Evolutionary conservation across 2,329 filamentous ascomycete genomes (phyloP).

Genomic region (Fusarium brachygibbosum): DNA sequence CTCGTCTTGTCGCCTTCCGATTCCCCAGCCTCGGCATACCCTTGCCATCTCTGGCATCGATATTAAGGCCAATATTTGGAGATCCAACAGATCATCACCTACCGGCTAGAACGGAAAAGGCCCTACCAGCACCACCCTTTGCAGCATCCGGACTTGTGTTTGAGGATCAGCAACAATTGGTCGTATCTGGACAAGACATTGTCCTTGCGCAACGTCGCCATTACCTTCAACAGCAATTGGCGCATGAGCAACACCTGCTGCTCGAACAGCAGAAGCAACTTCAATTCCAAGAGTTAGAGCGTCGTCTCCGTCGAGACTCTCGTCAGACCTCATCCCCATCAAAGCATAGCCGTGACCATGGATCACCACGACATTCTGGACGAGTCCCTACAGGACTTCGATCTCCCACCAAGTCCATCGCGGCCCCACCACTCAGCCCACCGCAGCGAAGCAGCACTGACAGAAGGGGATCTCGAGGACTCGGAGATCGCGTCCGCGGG

Average conservation of each 20-base stretch:
- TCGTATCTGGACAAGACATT: slow-evolving; percentile 52
- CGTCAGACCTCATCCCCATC: slow-evolving; percentile 18
- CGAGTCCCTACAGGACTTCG: slow-evolving; percentile 69
- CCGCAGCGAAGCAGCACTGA: slow-evolving; percentile 54
- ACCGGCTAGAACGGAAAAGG: slow-evolving; percentile 41
- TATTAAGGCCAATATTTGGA: slow-evolving; percentile 37
- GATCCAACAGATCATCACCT: slow-evolving; percentile 23
- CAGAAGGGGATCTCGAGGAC: slow-evolving; percentile 58
- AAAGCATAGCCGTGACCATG: slow-evolving; percentile 44
- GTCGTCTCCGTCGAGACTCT: slow-evolving; percentile 34
- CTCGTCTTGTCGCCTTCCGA: slow-evolving; percentile 52
- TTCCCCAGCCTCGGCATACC: slow-evolving; percentile 56
- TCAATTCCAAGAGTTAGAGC: slow-evolving; percentile 39
- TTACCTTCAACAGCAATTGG: slow-evolving; percentile 40
- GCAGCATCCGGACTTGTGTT: slow-evolving; percentile 49
- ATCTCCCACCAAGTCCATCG: slow-evolving; percentile 61
- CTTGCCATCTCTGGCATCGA: slow-evolving; percentile 41
- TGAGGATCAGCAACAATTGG: slow-evolving; percentile 53
- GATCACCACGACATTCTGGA: slow-evolving; percentile 61
- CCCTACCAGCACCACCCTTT: slow-evolving; percentile 47
- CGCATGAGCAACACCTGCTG: slow-evolving; percentile 32
- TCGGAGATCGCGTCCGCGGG: slow-evolving; percentile 64
- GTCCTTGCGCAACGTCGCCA: slow-evolving; percentile 45
- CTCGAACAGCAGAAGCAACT: slow-evolving; percentile 41
- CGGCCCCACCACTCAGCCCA: slow-evolving; percentile 52